Conservation (phyloP, 2,329 filamentous ascomycete species). For the Diaporthe aspalathi region DNA sequence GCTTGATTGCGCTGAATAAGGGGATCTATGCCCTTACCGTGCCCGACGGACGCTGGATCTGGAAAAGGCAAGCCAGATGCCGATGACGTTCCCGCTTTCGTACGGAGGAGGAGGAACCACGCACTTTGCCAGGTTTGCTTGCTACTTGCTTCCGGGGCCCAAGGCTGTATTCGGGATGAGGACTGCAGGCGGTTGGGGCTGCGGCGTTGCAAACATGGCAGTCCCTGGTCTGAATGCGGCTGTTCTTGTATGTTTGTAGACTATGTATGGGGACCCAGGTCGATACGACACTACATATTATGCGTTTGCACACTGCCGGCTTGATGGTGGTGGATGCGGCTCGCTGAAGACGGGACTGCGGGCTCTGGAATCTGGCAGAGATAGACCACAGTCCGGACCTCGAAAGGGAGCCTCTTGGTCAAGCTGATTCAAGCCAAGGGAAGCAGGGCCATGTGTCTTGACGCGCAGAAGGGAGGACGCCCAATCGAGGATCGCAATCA, state of each 20-base stretch:
- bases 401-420: constrained; percentile 3
- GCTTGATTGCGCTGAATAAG: constrained; percentile 27
- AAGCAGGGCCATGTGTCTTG: background rate
- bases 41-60: constrained; percentile 6
- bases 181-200: constrained; percentile 20
- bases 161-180: constrained; percentile 25
- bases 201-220: constrained; percentile 19
- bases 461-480: constrained; percentile 1
- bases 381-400: constrained; percentile 14
- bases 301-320: background rate
- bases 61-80: constrained; percentile 21
- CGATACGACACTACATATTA: background rate
- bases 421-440: background rate
- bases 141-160: constrained; percentile 6
- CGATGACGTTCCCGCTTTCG: constrained; percentile 21
- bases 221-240: constrained; percentile 22
- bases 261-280: background rate
- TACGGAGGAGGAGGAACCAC: constrained; percentile 8
- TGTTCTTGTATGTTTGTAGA: constrained; percentile 14
- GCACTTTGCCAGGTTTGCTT: too few relatives aligned
- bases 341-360: background rate
- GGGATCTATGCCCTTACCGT: background rate
- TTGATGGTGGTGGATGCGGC: background rate
- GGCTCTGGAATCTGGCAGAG: constrained; percentile 4
- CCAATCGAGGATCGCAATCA: constrained; percentile 15